A percentile compares a stretch with the other conserved stretches of the same genome.
Conservation (phyloP, 768 basidiomycete genomes). For the Lyophyllum semitale region DNA sequence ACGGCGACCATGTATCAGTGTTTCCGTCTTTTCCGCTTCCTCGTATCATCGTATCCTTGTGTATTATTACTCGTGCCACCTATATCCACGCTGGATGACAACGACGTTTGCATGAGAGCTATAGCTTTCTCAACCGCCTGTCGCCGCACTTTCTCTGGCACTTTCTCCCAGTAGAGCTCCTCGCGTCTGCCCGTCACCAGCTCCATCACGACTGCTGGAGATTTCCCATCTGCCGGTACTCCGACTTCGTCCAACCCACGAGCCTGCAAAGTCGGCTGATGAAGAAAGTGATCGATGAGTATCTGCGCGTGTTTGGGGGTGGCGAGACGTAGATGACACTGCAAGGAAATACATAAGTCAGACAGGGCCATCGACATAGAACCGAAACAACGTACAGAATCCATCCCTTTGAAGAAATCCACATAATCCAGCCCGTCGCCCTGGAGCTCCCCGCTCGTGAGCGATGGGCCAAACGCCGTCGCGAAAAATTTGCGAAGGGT, state of each 20-base stretch:
- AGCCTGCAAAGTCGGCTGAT: slow-evolving; percentile 39
- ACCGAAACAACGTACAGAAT: slow-evolving; percentile 53
- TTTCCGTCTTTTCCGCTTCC: slow-evolving; percentile 13
- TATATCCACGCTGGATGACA: neutral
- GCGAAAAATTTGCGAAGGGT: slow-evolving; percentile 64
- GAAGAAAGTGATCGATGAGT: slow-evolving; percentile 47
- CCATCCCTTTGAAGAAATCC: slow-evolving; percentile 78
- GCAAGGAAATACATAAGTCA: neutral
- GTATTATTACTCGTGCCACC: neutral
- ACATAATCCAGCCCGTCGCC: slow-evolving; percentile 67
- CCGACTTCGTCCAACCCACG: slow-evolving; percentile 61
- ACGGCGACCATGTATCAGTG: neutral
- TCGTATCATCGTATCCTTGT: neutral
- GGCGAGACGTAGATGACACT: slow-evolving; percentile 78
- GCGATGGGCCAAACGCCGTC: slow-evolving; percentile 32
- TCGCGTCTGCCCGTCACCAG: slow-evolving; percentile 64
- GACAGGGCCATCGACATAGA: neutral
- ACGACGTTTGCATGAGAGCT: neutral
- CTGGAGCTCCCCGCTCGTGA: slow-evolving; percentile 6
- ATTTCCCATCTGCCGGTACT: slow-evolving; percentile 9
- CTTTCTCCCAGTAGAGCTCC: slow-evolving; percentile 76
- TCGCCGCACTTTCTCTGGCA: slow-evolving; percentile 69
- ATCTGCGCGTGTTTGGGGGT: slow-evolving; percentile 45
- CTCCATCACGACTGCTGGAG: slow-evolving; percentile 46
- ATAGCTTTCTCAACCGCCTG: slow-evolving; percentile 43